These are phyloP conservation scores for Peronospora destructor DNA, from an alignment of 352 stramenopile genomes.

Conservation along the genomic window DNA sequence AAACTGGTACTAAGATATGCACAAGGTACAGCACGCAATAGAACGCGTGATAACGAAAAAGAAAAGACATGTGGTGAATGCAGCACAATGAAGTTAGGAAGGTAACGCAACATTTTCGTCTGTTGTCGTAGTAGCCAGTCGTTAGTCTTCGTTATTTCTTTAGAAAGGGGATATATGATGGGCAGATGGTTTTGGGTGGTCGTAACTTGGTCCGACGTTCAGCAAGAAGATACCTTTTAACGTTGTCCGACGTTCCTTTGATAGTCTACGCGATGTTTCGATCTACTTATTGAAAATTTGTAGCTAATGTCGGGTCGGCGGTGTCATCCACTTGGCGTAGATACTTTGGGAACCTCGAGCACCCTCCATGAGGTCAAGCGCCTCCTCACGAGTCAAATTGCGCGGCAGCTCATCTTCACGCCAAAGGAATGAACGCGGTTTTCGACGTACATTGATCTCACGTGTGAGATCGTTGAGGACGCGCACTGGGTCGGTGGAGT, in stretches of 20 bases:
- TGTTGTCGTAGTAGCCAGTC: neutral
- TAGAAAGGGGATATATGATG: constrained; percentile 15
- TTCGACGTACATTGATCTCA: constrained; percentile 39
- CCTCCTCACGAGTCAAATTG: constrained; percentile 26
- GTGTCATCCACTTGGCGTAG: constrained; percentile 36
- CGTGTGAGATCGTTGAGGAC: constrained; percentile 30
- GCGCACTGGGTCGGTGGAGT: neutral
- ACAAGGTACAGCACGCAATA: constrained; percentile 2
- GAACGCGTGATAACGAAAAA: neutral
- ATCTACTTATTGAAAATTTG: constrained; percentile 18
- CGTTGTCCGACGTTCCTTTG: neutral
- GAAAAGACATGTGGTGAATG: constrained; percentile 1
- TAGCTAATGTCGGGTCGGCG: constrained; percentile 3
- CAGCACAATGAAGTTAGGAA: constrained; percentile 5
- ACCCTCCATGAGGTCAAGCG: constrained; percentile 25
- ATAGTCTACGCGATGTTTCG: constrained; percentile 11
- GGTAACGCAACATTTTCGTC: constrained; percentile 9
- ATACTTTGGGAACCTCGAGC: constrained; percentile 18
- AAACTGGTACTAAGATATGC: constrained; percentile 2
- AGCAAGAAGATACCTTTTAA: neutral
- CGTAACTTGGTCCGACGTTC: too few species aligned
- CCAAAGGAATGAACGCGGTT: constrained; percentile 44
- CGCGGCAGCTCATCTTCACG: constrained; percentile 23
- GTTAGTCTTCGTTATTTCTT: constrained; percentile 7
- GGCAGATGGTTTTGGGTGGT: neutral